These are phyloP conservation scores for Clarkia xantiana DNA, from an alignment of 345 rosid species.

Conservation along the genomic window DNA sequence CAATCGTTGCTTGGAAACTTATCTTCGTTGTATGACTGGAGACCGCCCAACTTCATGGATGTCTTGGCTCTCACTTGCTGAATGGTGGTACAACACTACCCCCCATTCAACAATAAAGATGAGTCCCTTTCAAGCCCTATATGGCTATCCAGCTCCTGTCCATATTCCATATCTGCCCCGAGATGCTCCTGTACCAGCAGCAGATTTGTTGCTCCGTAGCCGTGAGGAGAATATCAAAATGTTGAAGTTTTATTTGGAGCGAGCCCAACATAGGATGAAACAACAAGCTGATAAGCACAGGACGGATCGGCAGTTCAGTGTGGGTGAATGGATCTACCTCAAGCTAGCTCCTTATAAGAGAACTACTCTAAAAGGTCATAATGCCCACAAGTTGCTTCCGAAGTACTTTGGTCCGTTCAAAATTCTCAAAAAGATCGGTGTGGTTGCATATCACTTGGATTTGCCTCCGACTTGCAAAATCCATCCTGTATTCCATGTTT, in stretches of 20 bases:
- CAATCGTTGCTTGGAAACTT: constrained; percentile 1
- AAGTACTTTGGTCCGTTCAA: background rate
- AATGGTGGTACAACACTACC: constrained; percentile 5
- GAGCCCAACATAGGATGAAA: constrained; percentile 2
- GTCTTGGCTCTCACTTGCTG: background rate
- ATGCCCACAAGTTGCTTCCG: background rate
- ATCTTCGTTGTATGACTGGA: background rate
- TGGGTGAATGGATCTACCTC: background rate
- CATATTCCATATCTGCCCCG: no score
- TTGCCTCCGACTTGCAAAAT: background rate
- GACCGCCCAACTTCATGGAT: background rate
- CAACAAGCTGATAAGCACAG: background rate
- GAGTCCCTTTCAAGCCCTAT: no score
- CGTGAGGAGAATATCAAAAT: background rate
- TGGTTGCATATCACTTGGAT: background rate
- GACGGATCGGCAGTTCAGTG: background rate
- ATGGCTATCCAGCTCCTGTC: no score
- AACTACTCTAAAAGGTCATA: background rate
- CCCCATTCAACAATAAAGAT: background rate
- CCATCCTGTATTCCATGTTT: background rate
- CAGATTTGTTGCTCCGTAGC: background rate
- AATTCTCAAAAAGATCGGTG: background rate
- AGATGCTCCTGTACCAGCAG: no score
- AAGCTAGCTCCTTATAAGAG: background rate
- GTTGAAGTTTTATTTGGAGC: background rate